These are phyloP conservation scores for Groenewaldozyma auringiensis DNA, from an alignment of 1,139 yeast genomes.

Conservation along the genomic window DNA sequence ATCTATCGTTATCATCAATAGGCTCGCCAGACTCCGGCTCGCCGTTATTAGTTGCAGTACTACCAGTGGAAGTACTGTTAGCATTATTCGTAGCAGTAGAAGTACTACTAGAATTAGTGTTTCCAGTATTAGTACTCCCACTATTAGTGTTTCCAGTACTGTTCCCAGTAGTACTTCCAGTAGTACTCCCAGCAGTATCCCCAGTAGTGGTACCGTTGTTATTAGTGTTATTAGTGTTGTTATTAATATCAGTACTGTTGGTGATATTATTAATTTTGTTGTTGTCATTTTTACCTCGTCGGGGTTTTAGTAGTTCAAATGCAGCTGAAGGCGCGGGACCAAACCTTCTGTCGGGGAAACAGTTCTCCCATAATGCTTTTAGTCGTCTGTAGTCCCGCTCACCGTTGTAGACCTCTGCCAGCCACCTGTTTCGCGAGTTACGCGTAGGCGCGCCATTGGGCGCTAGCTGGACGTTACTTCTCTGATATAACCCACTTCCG, in stretches of 20 bases:
- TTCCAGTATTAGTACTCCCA: neutral
- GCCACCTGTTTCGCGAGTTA: conserved; percentile 40
- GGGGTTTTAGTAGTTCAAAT: conserved; percentile 17
- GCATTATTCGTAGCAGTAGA: neutral
- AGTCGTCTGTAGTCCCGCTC: conserved; percentile 48
- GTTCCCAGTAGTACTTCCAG: no score
- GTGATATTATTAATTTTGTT: conserved; percentile 1
- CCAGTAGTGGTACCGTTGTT: neutral
- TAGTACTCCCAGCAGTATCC: neutral
- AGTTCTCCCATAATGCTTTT: conserved; percentile 34
- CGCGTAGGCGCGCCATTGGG: conserved; percentile 8
- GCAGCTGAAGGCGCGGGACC: conserved; percentile 22
- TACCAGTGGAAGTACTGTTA: neutral
- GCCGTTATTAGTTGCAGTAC: neutral
- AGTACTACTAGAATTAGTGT: neutral
- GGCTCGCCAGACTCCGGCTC: neutral
- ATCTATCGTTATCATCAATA: conserved; percentile 7
- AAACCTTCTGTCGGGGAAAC: conserved; percentile 26
- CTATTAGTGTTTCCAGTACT: neutral
- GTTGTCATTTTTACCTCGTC: conserved; percentile 2
- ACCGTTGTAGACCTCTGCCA: conserved; percentile 51
- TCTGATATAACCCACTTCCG: conserved; percentile 35
- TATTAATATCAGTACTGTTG: neutral
- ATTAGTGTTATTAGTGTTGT: no score
- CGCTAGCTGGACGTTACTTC: conserved; percentile 15